phyloP scores from a whole-genome alignment of 805 yeast genomes.

The Wickerhamiella kurtzmanii region DNA sequence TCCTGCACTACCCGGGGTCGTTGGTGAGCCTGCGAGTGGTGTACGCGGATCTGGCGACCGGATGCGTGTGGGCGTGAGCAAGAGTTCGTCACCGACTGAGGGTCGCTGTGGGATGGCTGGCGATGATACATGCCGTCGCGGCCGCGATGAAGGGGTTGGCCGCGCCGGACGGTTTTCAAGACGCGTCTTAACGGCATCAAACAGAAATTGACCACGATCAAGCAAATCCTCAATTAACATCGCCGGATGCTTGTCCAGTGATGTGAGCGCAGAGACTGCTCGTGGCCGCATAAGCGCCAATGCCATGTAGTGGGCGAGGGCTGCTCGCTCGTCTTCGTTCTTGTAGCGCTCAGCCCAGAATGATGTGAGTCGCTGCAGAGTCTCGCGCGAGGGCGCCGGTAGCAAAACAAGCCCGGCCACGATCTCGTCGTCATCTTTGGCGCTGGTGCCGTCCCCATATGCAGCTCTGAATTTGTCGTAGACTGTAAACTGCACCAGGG shows the following conservation, averaged over 20 bases:
- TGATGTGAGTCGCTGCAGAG: conserved; percentile 13
- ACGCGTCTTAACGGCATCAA: conserved; percentile 13
- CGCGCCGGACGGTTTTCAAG: conserved; percentile 14
- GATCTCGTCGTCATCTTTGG: conserved; percentile 8
- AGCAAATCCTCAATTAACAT: conserved; percentile 20
- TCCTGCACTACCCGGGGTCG: neutral
- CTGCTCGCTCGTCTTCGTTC: neutral
- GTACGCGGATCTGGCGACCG: neutral
- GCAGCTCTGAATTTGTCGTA: conserved; percentile 47
- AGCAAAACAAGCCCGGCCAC: conserved; percentile 18
- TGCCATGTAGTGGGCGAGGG: conserved; percentile 16
- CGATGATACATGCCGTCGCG: neutral
- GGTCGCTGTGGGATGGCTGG: neutral
- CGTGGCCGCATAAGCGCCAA: conserved; percentile 23
- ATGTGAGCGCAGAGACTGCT: conserved; percentile 19
- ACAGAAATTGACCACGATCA: conserved; percentile 14
- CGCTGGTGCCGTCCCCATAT: conserved; percentile 29
- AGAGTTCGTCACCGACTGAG: neutral
- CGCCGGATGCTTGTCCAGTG: conserved; percentile 23
- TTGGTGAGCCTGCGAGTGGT: neutral
- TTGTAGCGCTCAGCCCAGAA: conserved; percentile 10
- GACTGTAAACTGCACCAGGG: conserved; percentile 47
- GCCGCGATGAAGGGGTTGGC: conserved; percentile 9
- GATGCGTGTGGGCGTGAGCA: neutral
- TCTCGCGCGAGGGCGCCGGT: conserved; percentile 15